A percentile compares a stretch with the other conserved stretches of the same genome.
These are phyloP conservation scores for Cytospora schulzeri DNA, from an alignment of 2,329 filamentous ascomycete genomes.

Conservation along the genomic window DNA sequence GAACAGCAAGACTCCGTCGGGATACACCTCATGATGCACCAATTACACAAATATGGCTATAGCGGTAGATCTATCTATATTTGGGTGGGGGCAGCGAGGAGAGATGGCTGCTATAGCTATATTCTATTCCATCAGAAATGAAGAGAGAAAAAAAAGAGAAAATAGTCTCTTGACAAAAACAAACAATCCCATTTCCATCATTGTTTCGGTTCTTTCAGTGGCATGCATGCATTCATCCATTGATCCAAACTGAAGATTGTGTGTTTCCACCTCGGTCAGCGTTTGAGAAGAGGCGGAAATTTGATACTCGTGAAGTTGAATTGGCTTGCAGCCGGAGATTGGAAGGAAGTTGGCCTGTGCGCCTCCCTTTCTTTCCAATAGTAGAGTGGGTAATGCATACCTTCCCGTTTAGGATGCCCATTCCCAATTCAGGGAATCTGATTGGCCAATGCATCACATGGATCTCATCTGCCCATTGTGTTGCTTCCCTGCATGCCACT, in stretches of 20 bases:
- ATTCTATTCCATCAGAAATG: slow-evolving; percentile 15
- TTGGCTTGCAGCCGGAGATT: slow-evolving; percentile 17
- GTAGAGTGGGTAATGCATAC: neutral
- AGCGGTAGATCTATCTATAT: slow-evolving; percentile 17
- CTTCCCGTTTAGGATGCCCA: slow-evolving; percentile 20
- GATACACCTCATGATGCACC: slow-evolving; percentile 6
- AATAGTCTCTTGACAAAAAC: slow-evolving; percentile 6
- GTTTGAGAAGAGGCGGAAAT: slow-evolving; percentile 8
- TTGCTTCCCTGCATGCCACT: neutral
- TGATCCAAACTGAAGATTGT: too few relatives aligned
- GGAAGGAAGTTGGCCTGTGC: neutral
- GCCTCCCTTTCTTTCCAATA: neutral
- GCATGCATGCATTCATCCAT: neutral
- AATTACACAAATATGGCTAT: slow-evolving; percentile 20
- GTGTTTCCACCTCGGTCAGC: neutral
- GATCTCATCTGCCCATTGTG: neutral
- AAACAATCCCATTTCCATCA: too few relatives aligned
- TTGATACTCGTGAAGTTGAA: slow-evolving; percentile 20
- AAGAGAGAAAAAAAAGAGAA: slow-evolving; percentile 15
- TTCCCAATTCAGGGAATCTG: neutral
- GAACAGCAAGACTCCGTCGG: slow-evolving; percentile 13
- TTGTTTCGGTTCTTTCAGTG: neutral
- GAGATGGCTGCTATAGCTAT: slow-evolving; percentile 19
- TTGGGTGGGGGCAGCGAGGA: slow-evolving; percentile 18
- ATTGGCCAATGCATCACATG: neutral